phyloP scores from a whole-genome alignment of 1,139 yeast species.

The Geotrichum australiense region DNA sequence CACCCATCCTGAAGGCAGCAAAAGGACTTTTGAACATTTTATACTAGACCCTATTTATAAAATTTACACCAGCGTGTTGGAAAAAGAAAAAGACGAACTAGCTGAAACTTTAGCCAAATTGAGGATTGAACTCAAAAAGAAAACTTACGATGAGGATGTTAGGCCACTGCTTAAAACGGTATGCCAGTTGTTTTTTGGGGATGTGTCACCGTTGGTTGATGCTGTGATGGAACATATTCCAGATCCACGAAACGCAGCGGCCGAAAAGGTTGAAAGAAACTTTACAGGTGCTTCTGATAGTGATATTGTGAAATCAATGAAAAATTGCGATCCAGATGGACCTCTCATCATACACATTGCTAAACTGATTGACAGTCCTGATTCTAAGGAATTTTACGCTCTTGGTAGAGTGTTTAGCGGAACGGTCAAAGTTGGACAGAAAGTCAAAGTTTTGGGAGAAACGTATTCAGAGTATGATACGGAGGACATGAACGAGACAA shows the following conservation, averaged over 20 bases:
- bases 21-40: constrained; percentile 60
- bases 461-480: constrained; percentile 45
- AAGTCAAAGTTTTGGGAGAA: constrained; percentile 54
- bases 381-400: constrained; percentile 43
- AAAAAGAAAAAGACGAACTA: constrained; percentile 44
- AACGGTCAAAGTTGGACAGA: constrained; percentile 41
- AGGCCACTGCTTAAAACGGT: constrained; percentile 51
- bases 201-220: constrained; percentile 50
- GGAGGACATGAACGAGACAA: constrained; percentile 41
- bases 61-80: constrained; percentile 53
- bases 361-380: constrained; percentile 51
- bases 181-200: constrained; percentile 49
- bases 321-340: constrained; percentile 36
- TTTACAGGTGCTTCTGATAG: constrained; percentile 30
- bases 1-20: constrained; percentile 31
- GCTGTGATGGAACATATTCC: constrained; percentile 37
- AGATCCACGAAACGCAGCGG: constrained; percentile 39
- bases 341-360: constrained; percentile 53
- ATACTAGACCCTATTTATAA: constrained; percentile 79
- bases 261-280: constrained; percentile 23
- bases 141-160: constrained; percentile 43
- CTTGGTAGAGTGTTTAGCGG: constrained; percentile 63
- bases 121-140: constrained; percentile 29
- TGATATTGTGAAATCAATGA: constrained; percentile 22
- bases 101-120: constrained; percentile 39